phyloP scores from a whole-genome alignment of 495 filamentous ascomycete species.

The Durotheca rogersii region DNA sequence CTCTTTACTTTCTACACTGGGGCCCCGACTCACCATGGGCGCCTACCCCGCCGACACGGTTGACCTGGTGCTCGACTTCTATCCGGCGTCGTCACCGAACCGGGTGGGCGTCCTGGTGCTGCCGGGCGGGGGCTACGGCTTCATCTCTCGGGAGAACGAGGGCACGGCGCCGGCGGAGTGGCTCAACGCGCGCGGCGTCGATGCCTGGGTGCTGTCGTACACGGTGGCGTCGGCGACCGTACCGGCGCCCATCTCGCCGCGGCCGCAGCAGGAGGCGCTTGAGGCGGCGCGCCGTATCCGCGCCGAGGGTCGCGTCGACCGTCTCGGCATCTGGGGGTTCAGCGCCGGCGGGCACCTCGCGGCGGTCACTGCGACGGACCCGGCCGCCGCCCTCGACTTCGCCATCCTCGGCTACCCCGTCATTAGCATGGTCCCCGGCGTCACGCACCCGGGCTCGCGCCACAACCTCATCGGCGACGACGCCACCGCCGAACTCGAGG shows the following conservation, averaged over 20 bases:
- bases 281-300: constrained; percentile 10
- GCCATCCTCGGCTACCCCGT: constrained; percentile 17
- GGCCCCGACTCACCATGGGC: neutral
- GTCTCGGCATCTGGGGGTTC: constrained; percentile 23
- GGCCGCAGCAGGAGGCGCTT: constrained; percentile 4
- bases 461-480: constrained; percentile 10
- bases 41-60: neutral
- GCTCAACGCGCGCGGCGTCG: constrained; percentile 9
- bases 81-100: constrained; percentile 9
- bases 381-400: constrained; percentile 4
- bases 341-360: constrained; percentile 21
- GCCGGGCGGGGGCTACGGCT: constrained; percentile 15
- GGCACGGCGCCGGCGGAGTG: constrained; percentile 7
- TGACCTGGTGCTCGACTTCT: constrained; percentile 11
- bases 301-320: constrained; percentile 2
- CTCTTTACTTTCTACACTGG: neutral
- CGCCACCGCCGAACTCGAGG: constrained; percentile 1
- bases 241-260: neutral
- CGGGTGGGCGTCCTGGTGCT: constrained; percentile 11
- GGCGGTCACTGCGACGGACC: constrained; percentile 15
- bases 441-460: constrained; percentile 8
- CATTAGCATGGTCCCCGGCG: constrained; percentile 9
- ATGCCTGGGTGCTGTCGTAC: constrained; percentile 24
- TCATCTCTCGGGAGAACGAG: constrained; percentile 9
- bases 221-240: neutral